phyloP scores from a whole-genome alignment of 2,329 filamentous ascomycete species.

The Botrytis cinerea region DNA sequence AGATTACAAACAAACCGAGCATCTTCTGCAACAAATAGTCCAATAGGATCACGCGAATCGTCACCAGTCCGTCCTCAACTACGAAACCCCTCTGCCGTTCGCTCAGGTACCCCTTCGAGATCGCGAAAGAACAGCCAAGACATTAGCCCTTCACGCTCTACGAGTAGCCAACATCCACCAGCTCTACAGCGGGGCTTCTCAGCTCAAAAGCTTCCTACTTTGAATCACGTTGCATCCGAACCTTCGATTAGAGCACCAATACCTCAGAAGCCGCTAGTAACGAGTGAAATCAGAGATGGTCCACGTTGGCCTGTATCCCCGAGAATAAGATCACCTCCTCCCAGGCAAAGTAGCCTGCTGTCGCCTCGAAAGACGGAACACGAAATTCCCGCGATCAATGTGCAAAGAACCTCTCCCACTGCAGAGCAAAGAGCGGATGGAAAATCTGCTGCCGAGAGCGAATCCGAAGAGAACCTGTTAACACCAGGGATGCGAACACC shows the following conservation, averaged over 20 bases:
- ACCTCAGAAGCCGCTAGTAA: conserved; percentile 61
- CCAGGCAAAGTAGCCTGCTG: conserved; percentile 52
- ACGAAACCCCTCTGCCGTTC: conserved; percentile 35
- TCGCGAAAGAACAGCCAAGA: conserved; percentile 71
- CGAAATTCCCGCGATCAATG: conserved; percentile 55
- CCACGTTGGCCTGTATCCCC: conserved; percentile 78
- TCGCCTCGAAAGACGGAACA: conserved; percentile 51
- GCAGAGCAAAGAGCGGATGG: conserved; percentile 44
- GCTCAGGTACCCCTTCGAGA: conserved; percentile 45
- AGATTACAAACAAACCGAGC: conserved; percentile 36
- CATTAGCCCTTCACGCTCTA: conserved; percentile 60
- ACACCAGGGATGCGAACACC: conserved; percentile 59
- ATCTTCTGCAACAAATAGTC: conserved; percentile 48
- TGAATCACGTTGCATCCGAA: conserved; percentile 64
- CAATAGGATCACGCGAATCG: conserved; percentile 50
- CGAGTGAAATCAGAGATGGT: conserved; percentile 53
- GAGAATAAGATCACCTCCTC: conserved; percentile 75
- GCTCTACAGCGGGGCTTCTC: conserved; percentile 68
- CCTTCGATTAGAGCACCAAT: conserved; percentile 60
- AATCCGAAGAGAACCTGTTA: conserved; percentile 37
- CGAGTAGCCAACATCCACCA: conserved; percentile 54
- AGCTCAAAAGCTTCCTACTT: conserved; percentile 61
- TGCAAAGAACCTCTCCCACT: conserved; percentile 50
- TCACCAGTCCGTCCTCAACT: conserved; percentile 45
- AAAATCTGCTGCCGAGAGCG: conserved; percentile 32